Evolutionary conservation across 352 stramenopile genomes (phyloP), one percentile per base, ranked within the genome.

Genomic region (Pythium insidiosum): DNA sequence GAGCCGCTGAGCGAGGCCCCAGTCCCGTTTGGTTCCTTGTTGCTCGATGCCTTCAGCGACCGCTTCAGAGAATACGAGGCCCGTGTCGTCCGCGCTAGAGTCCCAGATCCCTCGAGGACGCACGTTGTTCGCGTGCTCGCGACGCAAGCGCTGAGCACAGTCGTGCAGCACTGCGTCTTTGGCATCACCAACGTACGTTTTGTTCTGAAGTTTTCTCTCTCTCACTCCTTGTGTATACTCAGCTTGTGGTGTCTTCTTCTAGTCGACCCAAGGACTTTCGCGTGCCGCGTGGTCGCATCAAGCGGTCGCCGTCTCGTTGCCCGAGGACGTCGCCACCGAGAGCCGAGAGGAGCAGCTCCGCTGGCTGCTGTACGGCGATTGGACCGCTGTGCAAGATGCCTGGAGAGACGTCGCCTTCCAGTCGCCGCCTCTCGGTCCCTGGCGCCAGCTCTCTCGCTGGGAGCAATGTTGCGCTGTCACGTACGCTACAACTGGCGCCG

Each of bases 361-460:
- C 4, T 89, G 73, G 68, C 46, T 89, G 7, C 45, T 89, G 3
- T 68, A 80, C 38, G 63, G 68, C 38, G 63, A 85, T 33, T 88
- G 72, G 74, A 53, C 46, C 10, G 38, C 61, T 12, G 24, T 66
- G 24, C 22, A 62, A 25, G 37, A 58, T 15, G 36, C 34, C 4
- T 41, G 54, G 45, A 10, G 46, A 42, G 54, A 29, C 7, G 35
- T 28, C 33, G 37, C 29, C 23, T 82, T 35, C 56, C 54, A n/a
- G 11, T 34, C 4, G 52, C 53, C 7, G 30, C 47, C 6, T 39
- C 16, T 28, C 23, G 10, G 18, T 33, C 36, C 41, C 53, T n/a
- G n/a, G n/a, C n/a, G 63, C 0, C 20, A 25, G 20, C 43, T 88
- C 2, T 82, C 73, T 1, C 70, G 57, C 0, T 89, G 76, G 76